These are phyloP conservation scores for Macrophomina phaseolina DNA, from an alignment of 2,329 filamentous ascomycete genomes.

Conservation along the genomic window DNA sequence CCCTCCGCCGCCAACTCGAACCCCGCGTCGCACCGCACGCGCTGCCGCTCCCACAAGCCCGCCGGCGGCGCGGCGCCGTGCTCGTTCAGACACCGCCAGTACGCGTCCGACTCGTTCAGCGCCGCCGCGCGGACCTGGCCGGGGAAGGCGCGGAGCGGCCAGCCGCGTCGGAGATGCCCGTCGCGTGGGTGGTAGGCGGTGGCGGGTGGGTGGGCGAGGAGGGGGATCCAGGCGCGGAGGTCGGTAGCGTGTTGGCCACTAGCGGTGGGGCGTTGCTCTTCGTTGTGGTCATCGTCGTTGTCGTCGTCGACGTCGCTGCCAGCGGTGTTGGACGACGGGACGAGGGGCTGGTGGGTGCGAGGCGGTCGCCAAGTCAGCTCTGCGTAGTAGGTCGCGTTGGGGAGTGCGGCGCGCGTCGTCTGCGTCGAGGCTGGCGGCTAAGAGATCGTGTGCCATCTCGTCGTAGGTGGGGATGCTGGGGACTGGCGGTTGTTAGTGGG, in stretches of 20 bases:
- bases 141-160: not conserved
- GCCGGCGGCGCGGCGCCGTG: not conserved
- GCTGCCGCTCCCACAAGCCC: not conserved
- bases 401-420: too few relatives aligned
- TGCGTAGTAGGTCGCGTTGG: too few relatives aligned
- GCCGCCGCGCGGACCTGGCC: not conserved
- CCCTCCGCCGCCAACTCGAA: not conserved
- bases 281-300: too few relatives aligned
- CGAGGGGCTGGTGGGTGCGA: not conserved
- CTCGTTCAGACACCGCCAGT: not conserved
- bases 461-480: too few relatives aligned
- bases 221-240: not conserved
- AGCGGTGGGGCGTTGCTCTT: not conserved
- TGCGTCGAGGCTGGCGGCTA: too few relatives aligned
- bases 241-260: not conserved
- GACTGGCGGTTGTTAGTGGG: too few relatives aligned
- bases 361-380: not conserved
- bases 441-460: too few relatives aligned
- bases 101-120: not conserved
- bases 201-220: not conserved
- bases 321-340: not conserved
- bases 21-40: not conserved
- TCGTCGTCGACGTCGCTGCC: too few relatives aligned
- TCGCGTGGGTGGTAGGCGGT: not conserved
- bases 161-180: not conserved